Evolutionary conservation across 441 rosid species (phyloP).

Genomic region (Bocquillonia castaneifolia): DNA sequence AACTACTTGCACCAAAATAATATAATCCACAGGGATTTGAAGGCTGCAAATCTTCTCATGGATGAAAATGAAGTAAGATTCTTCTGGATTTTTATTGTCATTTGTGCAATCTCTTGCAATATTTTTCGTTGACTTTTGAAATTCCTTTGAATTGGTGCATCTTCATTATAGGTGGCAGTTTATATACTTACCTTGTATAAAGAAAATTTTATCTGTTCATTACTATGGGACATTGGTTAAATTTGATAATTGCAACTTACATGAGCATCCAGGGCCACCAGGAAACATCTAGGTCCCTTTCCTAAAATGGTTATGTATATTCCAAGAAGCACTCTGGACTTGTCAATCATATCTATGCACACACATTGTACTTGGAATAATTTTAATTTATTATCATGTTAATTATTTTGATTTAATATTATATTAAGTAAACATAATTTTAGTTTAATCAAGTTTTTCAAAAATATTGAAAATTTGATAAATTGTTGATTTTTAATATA

Average conservation of each 20-base stretch:
- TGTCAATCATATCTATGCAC: no score
- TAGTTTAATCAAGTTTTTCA: no score
- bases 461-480: no score
- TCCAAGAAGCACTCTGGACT: no score
- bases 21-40: constrained; percentile 92
- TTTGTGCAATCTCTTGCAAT: background rate
- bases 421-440: no score
- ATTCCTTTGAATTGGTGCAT: background rate
- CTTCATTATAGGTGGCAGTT: background rate
- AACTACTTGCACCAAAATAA: constrained; percentile 92
- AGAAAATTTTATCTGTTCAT: background rate
- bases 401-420: no score
- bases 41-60: constrained; percentile 97
- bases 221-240: background rate
- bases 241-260: background rate
- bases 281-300: background rate
- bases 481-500: no score
- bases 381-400: no score
- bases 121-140: background rate
- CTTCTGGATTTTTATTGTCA: background rate
- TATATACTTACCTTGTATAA: background rate
- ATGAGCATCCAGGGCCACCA: background rate
- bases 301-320: background rate
- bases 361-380: no score
- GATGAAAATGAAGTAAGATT: constrained; percentile 91